Conservation (phyloP, 192 early-diverging fungal genomes). For the Coemansia reversa region DNA sequence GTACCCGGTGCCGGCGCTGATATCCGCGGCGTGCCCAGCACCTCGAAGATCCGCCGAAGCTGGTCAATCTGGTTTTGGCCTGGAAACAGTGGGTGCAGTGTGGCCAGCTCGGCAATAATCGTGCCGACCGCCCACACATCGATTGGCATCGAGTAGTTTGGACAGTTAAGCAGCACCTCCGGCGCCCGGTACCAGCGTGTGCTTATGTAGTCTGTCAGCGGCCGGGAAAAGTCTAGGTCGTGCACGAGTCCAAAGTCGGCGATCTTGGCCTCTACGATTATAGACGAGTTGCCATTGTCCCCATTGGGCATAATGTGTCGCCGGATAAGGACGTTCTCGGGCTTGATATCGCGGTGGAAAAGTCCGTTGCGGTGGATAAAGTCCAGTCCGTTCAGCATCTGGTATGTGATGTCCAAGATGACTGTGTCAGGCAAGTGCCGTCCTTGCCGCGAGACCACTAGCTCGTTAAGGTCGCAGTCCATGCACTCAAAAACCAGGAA, state of each 20-base stretch:
- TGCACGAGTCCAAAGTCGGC: constrained; percentile 96
- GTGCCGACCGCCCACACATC: constrained; percentile 96
- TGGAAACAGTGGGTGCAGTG: constrained; percentile 87
- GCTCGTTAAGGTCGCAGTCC: constrained; percentile 94
- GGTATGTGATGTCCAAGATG: constrained; percentile 81
- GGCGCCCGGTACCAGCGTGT: constrained; percentile 98
- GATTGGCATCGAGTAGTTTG: constrained; percentile 84
- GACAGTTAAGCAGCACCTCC: constrained; percentile 83
- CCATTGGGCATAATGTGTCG: constrained; percentile 30
- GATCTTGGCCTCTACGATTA: constrained; percentile 71
- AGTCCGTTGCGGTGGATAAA: constrained; percentile 92
- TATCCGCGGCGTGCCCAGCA: constrained; percentile 73
- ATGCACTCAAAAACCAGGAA: constrained; percentile 95
- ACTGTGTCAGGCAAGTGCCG: constrained; percentile 60
- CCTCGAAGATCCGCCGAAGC: constrained; percentile 76
- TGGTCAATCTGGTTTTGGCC: constrained; percentile 94
- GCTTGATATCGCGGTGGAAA: constrained; percentile 97
- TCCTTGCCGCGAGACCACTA: constrained; percentile 75
- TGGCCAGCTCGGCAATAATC: constrained; percentile 88
- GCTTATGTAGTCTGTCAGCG: constrained; percentile 96
- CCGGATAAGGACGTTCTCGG: constrained; percentile 87
- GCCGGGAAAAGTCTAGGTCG: constrained; percentile 82
- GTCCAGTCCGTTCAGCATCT: constrained; percentile 82
- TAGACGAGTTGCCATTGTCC: constrained; percentile 42
- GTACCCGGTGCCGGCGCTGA: constrained; percentile 25